Evolutionary conservation across 495 filamentous ascomycete genomes (phyloP).

Genomic region (Penicillium chermesinum): DNA sequence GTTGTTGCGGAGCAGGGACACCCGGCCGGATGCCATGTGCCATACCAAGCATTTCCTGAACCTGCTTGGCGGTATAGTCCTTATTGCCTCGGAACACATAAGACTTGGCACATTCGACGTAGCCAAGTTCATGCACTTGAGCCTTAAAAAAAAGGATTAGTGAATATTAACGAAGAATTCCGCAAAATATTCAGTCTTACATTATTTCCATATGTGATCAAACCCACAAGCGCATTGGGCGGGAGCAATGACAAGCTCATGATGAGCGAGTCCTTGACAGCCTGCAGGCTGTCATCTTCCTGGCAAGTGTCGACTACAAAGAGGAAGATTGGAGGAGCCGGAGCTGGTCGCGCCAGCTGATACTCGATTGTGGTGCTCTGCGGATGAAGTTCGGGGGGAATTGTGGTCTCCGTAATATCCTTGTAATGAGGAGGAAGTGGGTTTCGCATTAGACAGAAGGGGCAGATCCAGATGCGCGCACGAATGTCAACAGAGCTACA

Average conservation of each 20-base stretch:
- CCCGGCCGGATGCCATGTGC: conserved; percentile 67
- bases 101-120: conserved; percentile 97
- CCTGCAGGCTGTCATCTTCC: conserved; percentile 93
- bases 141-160: conserved; percentile 46
- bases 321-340: conserved; percentile 91
- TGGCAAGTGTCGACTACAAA: conserved; percentile 99
- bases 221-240: conserved; percentile 85
- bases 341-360: conserved; percentile 83
- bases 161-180: conserved; percentile 14
- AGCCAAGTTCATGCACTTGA: conserved; percentile 97
- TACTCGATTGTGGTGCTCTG: conserved; percentile 97
- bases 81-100: conserved; percentile 98
- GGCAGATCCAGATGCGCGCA: conserved; percentile 95
- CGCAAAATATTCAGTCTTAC: conserved; percentile 38
- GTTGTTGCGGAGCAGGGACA: conserved; percentile 61
- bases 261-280: conserved; percentile 91
- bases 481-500: conserved; percentile 89
- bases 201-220: conserved; percentile 98
- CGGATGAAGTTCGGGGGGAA: conserved; percentile 92
- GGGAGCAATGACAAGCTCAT: conserved; percentile 96
- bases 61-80: conserved; percentile 93
- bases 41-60: conserved; percentile 95
- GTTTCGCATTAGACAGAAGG: conserved; percentile 95
- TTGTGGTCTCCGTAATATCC: conserved; percentile 91
- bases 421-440: conserved; percentile 96